A percentile compares a stretch with the other conserved stretches of the same genome.
These are phyloP conservation scores for Ganoderma meredithae DNA, from an alignment of 1,284 basidiomycete genomes.

Conservation along the genomic window DNA sequence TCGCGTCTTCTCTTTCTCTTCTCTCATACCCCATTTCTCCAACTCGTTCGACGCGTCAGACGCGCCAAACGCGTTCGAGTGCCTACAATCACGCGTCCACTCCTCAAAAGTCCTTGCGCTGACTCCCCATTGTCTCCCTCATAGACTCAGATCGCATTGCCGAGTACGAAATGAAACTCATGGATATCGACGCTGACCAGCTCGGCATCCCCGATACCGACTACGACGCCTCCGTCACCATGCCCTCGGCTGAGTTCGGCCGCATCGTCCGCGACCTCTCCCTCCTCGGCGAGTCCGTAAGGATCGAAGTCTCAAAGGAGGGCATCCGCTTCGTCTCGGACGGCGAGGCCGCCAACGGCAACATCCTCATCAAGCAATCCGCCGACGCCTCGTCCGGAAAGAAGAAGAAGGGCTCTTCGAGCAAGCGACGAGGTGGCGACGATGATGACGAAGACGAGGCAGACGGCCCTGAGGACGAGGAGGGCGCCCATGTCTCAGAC, in stretches of 20 bases:
- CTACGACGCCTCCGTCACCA: conserved; percentile 93
- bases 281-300: conserved; percentile 93
- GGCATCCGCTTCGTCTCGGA: conserved; percentile 95
- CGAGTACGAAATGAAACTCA: conserved; percentile 99
- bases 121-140: neutral
- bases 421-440: conserved; percentile 45
- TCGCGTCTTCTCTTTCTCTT: conserved; percentile 40
- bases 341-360: conserved; percentile 95
- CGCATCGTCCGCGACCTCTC: conserved; percentile 95
- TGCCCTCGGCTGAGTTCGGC: conserved; percentile 89
- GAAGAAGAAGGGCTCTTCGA: conserved; percentile 44
- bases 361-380: conserved; percentile 84
- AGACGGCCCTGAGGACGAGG: conserved; percentile 47
- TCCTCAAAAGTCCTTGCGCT: neutral
- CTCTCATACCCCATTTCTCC: neutral
- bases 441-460: conserved; percentile 50
- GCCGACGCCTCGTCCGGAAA: conserved; percentile 45
- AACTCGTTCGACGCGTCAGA: neutral
- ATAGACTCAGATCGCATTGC: conserved; percentile 93
- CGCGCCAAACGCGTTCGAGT: neutral
- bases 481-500: conserved; percentile 49
- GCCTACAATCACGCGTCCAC: neutral
- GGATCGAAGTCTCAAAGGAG: conserved; percentile 96
- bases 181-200: conserved; percentile 98
- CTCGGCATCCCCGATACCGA: conserved; percentile 99